These are phyloP conservation scores for Lentinus polychrous DNA, from an alignment of 1,284 basidiomycete species.

Conservation along the genomic window DNA sequence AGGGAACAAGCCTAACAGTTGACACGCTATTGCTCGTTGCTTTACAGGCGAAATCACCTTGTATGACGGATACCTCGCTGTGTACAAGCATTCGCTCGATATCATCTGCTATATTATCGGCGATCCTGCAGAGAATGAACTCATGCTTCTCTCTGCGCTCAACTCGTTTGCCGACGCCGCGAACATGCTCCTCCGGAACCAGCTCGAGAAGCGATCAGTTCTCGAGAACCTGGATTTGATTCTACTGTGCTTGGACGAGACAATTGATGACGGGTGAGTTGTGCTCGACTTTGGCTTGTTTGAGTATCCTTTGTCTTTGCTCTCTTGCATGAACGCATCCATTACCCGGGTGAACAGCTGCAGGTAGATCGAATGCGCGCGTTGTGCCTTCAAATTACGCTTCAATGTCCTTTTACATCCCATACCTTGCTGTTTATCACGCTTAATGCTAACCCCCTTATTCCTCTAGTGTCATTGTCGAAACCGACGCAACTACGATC, in stretches of 20 bases:
- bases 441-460: no score
- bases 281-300: not conserved
- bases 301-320: constrained; percentile 4
- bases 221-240: constrained; percentile 95
- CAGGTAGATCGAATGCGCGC: not conserved
- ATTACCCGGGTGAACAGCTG: not conserved
- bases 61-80: constrained; percentile 85
- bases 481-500: constrained; percentile 94
- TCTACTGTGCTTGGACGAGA: constrained; percentile 92
- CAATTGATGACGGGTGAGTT: constrained; percentile 95
- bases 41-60: constrained; percentile 87
- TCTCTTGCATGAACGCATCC: not conserved
- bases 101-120: constrained; percentile 94
- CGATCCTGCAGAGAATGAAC: constrained; percentile 86
- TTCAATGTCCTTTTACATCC: no score
- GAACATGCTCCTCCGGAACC: constrained; percentile 80
- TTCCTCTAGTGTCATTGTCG: constrained; percentile 80
- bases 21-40: no score
- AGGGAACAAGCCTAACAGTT: not conserved
- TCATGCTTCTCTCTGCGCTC: constrained; percentile 88
- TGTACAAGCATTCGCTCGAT: constrained; percentile 93
- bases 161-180: constrained; percentile 84
- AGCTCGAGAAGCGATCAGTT: constrained; percentile 93
- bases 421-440: no score
- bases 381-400: no score